A percentile compares a stretch with the other conserved stretches of the same genome.
These are phyloP conservation scores for Graphilbum sp. DNA, from an alignment of 2,329 filamentous ascomycete genomes.

Conservation along the genomic window DNA sequence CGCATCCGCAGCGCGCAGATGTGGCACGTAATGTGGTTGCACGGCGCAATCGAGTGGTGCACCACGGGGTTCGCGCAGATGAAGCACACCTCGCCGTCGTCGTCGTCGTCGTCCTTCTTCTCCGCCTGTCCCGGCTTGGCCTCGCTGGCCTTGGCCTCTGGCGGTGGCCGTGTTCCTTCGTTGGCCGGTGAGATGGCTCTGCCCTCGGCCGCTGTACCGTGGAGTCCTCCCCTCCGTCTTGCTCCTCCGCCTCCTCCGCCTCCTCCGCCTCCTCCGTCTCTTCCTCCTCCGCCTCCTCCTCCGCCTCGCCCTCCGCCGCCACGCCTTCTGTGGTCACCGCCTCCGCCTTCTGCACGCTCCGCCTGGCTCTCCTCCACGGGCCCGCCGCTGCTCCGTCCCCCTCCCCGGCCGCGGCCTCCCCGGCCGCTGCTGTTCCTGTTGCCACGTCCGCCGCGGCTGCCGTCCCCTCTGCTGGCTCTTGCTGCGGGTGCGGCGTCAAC, in stretches of 20 bases:
- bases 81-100: slow-evolving; percentile 76
- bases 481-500: slow-evolving; percentile 4
- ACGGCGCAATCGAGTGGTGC: slow-evolving; percentile 78
- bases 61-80: slow-evolving; percentile 87
- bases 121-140: neutral
- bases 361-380: too few relatives aligned
- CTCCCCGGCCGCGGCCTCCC: slow-evolving; percentile 18
- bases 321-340: slow-evolving; percentile 1
- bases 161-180: neutral
- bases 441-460: slow-evolving; percentile 19
- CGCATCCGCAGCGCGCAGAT: slow-evolving; percentile 85
- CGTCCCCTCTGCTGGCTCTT: slow-evolving; percentile 9
- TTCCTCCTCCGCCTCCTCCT: too few relatives aligned
- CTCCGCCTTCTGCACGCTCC: slow-evolving; percentile 4
- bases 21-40: slow-evolving; percentile 93
- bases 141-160: neutral
- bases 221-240: too few relatives aligned
- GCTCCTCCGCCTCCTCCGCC: slow-evolving; percentile 6
- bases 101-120: slow-evolving; percentile 5
- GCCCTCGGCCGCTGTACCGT: too few relatives aligned
- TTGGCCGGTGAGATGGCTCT: neutral
- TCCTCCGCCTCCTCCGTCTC: too few relatives aligned
- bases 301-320: slow-evolving; percentile 1
- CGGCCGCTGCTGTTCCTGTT: slow-evolving; percentile 18
- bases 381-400: slow-evolving; percentile 8